These are phyloP conservation scores for Termitomyces sp. DNA, from an alignment of 768 basidiomycete genomes.

Conservation along the genomic window DNA sequence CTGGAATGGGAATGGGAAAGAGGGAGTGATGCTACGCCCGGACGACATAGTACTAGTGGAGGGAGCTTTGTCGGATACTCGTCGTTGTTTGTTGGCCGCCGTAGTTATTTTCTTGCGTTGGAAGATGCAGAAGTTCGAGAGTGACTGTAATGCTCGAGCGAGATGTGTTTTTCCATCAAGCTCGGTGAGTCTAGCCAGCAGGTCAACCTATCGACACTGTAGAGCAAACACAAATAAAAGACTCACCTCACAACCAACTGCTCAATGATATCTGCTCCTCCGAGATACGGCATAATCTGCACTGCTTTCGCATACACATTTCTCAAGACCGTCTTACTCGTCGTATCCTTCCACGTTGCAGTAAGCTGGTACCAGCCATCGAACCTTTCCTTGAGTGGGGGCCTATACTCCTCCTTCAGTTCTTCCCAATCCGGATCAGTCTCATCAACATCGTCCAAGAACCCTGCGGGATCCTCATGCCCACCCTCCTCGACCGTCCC, in stretches of 20 bases:
- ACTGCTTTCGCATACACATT: conserved; percentile 40
- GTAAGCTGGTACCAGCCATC: conserved; percentile 50
- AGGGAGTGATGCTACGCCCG: neutral
- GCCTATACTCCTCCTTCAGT: conserved; percentile 54
- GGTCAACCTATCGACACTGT: neutral
- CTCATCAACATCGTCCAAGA: conserved; percentile 48
- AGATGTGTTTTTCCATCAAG: conserved; percentile 50
- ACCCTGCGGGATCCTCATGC: conserved; percentile 47
- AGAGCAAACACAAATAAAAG: neutral
- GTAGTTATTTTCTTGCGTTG: conserved; percentile 37
- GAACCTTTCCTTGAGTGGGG: conserved; percentile 50
- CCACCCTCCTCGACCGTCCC: conserved; percentile 26
- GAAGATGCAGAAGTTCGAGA: conserved; percentile 40
- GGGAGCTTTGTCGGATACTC: conserved; percentile 10
- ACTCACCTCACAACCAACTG: conserved; percentile 52
- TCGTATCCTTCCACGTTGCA: conserved; percentile 31
- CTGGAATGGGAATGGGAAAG: conserved; percentile 1
- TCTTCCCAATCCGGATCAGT: conserved; percentile 56
- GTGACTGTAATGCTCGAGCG: conserved; percentile 42
- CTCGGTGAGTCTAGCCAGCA: conserved; percentile 34
- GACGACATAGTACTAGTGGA: neutral
- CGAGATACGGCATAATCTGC: conserved; percentile 54
- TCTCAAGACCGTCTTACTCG: conserved; percentile 20
- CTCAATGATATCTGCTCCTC: conserved; percentile 42
- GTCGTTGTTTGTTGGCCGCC: conserved; percentile 18